Percentiles rank a stretch among this genome's conserved stretches.
phyloP scores from a whole-genome alignment of 805 yeast genomes.

The Candida yuanshanica region DNA sequence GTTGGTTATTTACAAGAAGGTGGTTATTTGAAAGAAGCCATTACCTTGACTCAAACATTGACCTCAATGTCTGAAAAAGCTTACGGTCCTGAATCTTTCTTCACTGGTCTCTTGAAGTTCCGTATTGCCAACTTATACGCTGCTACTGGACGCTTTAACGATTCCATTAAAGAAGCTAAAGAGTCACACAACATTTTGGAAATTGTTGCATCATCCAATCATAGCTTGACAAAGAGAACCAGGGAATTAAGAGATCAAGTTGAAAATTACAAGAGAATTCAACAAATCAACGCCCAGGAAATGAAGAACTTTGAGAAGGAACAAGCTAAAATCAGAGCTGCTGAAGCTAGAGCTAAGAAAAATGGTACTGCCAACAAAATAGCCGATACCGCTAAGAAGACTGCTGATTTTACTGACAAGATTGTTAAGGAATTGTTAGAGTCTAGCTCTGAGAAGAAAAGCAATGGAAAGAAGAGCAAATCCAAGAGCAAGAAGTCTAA shows the following conservation, averaged over 20 bases:
- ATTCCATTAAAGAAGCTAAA: slow-evolving; percentile 50
- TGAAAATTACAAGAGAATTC: slow-evolving; percentile 39
- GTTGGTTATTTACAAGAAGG: slow-evolving; percentile 53
- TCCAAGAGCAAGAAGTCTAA: slow-evolving; percentile 11
- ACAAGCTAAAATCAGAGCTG: slow-evolving; percentile 23
- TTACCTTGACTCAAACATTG: slow-evolving; percentile 48
- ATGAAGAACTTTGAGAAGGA: slow-evolving; percentile 27
- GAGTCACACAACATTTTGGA: slow-evolving; percentile 54
- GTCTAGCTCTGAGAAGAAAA: slow-evolving; percentile 58
- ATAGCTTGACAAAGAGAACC: slow-evolving; percentile 61
- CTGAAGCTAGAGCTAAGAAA: slow-evolving; percentile 24
- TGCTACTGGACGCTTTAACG: slow-evolving; percentile 43
- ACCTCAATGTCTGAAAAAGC: slow-evolving; percentile 42
- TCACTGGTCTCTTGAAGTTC: slow-evolving; percentile 60
- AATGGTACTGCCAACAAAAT: slow-evolving; percentile 17
- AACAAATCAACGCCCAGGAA: slow-evolving; percentile 37
- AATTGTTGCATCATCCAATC: slow-evolving; percentile 58
- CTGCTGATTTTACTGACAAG: slow-evolving; percentile 47
- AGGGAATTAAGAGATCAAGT: slow-evolving; percentile 59
- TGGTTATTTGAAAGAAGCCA: slow-evolving; percentile 42
- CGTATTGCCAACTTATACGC: slow-evolving; percentile 63
- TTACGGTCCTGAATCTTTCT: slow-evolving; percentile 55
- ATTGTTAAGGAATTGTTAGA: slow-evolving; percentile 68
- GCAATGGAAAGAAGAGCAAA: slow-evolving; percentile 24
- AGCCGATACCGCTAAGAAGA: slow-evolving; percentile 4